Evolutionary conservation across 768 basidiomycete species (phyloP), one percentile per base, ranked within the genome.

Genomic region (Lentinula boryana): DNA sequence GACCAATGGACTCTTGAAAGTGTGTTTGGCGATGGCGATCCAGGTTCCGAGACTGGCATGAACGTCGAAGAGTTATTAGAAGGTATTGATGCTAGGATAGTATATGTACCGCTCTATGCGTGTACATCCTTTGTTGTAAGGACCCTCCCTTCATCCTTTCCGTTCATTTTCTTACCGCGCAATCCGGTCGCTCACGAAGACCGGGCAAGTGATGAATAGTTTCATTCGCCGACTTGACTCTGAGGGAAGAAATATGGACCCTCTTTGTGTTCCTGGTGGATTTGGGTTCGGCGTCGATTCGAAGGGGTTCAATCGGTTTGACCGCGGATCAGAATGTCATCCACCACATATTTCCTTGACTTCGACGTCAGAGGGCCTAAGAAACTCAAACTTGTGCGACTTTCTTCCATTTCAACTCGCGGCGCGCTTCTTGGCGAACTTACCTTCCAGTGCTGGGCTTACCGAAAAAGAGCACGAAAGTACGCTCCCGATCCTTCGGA

Each of bases 111-210:
- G 33, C 27, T 43, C n/a, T 61, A 61, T 43, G 60, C 54, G 23
- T 56, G 60, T 38, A 61, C 60, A 21, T 61, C 60, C 4, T 61
- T 61, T 35, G 60, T 56, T 23, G 60, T 61, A 15, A 60, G 60
- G 57, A 8, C 27, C 18, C 2, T n/a, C 15, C 3, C 32, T 31
- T 55, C 5, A 32, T 15, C 16, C 18, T 5, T 43, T 10, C 36
- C 12, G 36, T 38, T 23, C 1, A 18, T n/a, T 13, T n/a, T 3
- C 6, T 32, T 40, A 27, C 27, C 27, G 27, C 27, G 27, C 5
- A 41, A 12, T 21, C 16, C 18, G 5, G 12, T 23, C 12, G 2
- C 21, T 18, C 10, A 10, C 18, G 32, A 38, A 56, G 54, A 56
- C 36, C 12, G 38, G 36, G 9, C 54, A 56, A 40, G 18, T 56